These are phyloP conservation scores for Pseudogymnoascus sp. DNA, from an alignment of 2,329 filamentous ascomycete genomes.

Conservation along the genomic window DNA sequence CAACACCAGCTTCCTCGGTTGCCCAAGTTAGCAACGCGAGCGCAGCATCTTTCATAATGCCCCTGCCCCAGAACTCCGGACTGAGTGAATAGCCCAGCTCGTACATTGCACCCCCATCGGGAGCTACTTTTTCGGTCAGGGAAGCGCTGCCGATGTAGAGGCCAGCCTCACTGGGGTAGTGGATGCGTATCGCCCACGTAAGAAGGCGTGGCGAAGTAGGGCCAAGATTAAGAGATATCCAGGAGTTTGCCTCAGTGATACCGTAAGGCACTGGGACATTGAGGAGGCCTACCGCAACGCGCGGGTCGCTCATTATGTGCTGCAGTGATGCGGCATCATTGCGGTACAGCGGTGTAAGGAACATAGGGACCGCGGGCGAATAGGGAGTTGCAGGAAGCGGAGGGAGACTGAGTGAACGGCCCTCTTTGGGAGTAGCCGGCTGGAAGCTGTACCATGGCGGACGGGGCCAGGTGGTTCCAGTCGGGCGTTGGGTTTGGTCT, in stretches of 20 bases:
- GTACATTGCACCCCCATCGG: neutral
- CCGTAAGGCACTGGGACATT: conserved; percentile 6
- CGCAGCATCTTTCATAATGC: conserved; percentile 7
- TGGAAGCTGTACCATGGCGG: neutral
- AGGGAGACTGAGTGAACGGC: neutral
- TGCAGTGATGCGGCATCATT: conserved; percentile 5
- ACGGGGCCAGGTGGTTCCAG: neutral
- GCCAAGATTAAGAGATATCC: neutral
- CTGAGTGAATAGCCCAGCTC: conserved; percentile 10
- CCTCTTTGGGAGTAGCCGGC: neutral
- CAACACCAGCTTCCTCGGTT: neutral
- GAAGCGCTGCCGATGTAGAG: neutral
- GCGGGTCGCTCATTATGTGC: neutral
- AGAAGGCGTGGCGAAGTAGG: neutral
- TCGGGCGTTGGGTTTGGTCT: neutral
- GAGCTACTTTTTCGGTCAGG: neutral
- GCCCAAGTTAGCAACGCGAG: neutral
- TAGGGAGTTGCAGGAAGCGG: neutral
- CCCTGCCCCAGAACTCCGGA: conserved; percentile 2
- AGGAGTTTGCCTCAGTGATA: neutral
- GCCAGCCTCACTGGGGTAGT: neutral
- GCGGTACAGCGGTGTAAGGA: neutral
- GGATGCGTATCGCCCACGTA: conserved; percentile 1
- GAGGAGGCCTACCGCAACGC: neutral
- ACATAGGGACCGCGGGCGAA: neutral